A percentile compares a stretch with the other conserved stretches of the same genome.
phyloP scores from a whole-genome alignment of 2,329 filamentous ascomycete species.

The Dendryphion nanum region DNA sequence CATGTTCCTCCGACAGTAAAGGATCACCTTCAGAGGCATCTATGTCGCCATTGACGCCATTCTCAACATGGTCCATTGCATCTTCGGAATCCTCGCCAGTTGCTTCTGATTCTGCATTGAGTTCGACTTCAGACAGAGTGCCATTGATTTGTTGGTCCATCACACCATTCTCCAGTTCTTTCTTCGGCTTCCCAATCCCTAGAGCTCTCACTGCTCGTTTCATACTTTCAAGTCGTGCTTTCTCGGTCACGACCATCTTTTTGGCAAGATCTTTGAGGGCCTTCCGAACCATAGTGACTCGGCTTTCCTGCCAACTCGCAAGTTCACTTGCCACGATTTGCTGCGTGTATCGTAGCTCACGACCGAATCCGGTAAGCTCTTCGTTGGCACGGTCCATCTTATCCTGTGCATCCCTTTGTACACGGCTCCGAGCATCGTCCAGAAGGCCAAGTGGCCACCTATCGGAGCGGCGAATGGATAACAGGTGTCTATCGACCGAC shows the following conservation, averaged over 20 bases:
- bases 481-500: constrained; percentile 74
- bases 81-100: background rate
- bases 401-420: constrained; percentile 81
- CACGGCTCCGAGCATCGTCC: constrained; percentile 80
- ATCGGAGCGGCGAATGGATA: constrained; percentile 69
- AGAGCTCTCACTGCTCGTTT: constrained; percentile 69
- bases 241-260: constrained; percentile 77
- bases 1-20: no score
- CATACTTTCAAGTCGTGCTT: constrained; percentile 76
- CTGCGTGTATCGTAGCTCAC: constrained; percentile 86
- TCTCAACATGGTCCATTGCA: constrained; percentile 6
- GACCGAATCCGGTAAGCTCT: constrained; percentile 72
- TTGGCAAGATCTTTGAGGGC: constrained; percentile 75
- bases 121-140: no score
- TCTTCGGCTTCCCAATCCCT: constrained; percentile 12
- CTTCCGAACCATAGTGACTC: constrained; percentile 72
- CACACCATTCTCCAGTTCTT: background rate
- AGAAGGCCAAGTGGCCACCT: constrained; percentile 79
- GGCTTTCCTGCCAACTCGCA: constrained; percentile 89
- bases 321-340: constrained; percentile 89
- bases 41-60: constrained; percentile 13
- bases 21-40: constrained; percentile 8
- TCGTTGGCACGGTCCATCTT: constrained; percentile 68
- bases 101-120: no score
- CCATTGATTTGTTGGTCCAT: no score